These are phyloP conservation scores for Pseudocercospora eumusae DNA, from an alignment of 2,329 filamentous ascomycete genomes.

Conservation along the genomic window DNA sequence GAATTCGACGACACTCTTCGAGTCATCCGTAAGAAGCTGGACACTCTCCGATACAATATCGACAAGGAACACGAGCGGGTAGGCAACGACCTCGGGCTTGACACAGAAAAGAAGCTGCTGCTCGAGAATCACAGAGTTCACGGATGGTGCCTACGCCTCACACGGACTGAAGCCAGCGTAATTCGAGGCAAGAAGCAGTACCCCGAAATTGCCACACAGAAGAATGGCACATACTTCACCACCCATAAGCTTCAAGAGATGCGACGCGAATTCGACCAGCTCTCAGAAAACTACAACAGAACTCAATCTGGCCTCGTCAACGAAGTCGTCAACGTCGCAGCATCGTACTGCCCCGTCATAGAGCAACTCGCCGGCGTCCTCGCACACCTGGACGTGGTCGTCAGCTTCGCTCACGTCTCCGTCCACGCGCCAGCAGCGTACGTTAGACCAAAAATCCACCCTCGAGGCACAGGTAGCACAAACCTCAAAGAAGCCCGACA, in stretches of 20 bases:
- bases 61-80: slow-evolving; percentile 75
- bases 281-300: slow-evolving; percentile 91
- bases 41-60: slow-evolving; percentile 81
- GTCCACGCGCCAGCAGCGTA: slow-evolving; percentile 92
- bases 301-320: slow-evolving; percentile 88
- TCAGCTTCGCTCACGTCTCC: slow-evolving; percentile 88
- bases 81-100: slow-evolving; percentile 79
- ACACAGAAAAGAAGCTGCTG: slow-evolving; percentile 98
- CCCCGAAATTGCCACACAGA: slow-evolving; percentile 94
- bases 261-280: slow-evolving; percentile 88
- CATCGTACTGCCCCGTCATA: slow-evolving; percentile 90
- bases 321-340: slow-evolving; percentile 89
- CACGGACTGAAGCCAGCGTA: slow-evolving; percentile 83
- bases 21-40: slow-evolving; percentile 87
- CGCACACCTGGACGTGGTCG: slow-evolving; percentile 91
- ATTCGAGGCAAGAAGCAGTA: slow-evolving; percentile 91
- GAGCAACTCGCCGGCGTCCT: slow-evolving; percentile 86
- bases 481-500: slow-evolving; percentile 90
- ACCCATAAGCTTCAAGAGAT: slow-evolving; percentile 77
- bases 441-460: slow-evolving; percentile 85
- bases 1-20: slow-evolving; percentile 90
- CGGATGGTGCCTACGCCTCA: slow-evolving; percentile 94
- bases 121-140: slow-evolving; percentile 94
- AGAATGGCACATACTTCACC: slow-evolving; percentile 98
- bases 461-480: slow-evolving; percentile 83